Evolutionary conservation across 768 basidiomycete species (phyloP).

Genomic region (Mycena amicta): DNA sequence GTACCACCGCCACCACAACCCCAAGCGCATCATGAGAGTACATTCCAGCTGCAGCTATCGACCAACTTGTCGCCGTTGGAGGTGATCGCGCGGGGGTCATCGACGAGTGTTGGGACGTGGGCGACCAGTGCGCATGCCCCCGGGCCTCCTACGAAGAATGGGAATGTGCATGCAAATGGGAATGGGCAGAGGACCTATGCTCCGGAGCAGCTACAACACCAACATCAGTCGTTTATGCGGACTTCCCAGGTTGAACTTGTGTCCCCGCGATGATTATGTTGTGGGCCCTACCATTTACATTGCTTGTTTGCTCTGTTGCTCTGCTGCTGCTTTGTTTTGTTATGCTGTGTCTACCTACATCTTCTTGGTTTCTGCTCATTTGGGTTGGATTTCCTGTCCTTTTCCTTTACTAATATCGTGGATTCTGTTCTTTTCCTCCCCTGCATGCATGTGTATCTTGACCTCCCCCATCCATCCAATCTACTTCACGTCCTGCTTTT

Average conservation of each 20-base stretch:
- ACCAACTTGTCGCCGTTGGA: slow-evolving; percentile 20
- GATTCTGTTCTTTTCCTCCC: too few species aligned
- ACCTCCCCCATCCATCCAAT: too few species aligned
- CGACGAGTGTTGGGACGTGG: slow-evolving; percentile 5
- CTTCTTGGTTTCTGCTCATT: too few species aligned
- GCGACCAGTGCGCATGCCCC: not conserved
- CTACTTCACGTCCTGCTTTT: too few species aligned
- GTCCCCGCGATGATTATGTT: not conserved
- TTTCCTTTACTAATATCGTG: too few species aligned
- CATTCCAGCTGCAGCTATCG: slow-evolving; percentile 58
- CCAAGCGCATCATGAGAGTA: slow-evolving; percentile 51
- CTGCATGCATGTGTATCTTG: too few species aligned
- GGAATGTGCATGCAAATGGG: slow-evolving; percentile 22
- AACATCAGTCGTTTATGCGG: slow-evolving; percentile 52
- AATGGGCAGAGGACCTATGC: slow-evolving; percentile 28
- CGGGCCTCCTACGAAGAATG: too few species aligned
- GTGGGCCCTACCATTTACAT: not conserved
- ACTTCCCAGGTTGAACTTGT: slow-evolving; percentile 17
- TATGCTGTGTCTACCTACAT: too few species aligned
- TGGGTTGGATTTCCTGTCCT: too few species aligned
- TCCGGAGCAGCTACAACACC: slow-evolving; percentile 30
- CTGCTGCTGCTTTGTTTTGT: not conserved
- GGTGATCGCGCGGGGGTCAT: slow-evolving; percentile 19
- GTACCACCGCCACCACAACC: slow-evolving; percentile 27
- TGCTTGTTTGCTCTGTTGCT: not conserved